Base-by-base conservation (phyloP, 305 asterid genomes). In the Plantago rigida region DNA sequence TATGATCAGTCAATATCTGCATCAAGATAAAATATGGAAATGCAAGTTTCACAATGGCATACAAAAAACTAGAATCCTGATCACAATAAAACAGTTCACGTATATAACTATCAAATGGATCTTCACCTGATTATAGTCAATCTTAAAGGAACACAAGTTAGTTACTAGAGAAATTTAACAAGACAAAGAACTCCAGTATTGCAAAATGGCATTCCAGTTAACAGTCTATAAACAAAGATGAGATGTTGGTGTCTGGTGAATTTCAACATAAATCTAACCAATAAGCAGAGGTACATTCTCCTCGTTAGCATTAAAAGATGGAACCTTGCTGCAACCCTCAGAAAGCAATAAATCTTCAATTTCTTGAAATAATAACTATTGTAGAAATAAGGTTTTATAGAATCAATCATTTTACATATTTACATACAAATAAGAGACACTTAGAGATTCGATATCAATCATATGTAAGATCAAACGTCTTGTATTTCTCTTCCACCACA, bases 1-100 rank as follows among this genome's bases (percentile, higher is more conserved):
- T 82, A 77, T 87, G 94, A 71, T 66, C 63, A 47, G 79, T 71
- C 80, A 91, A 74, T 71, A 86, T 81, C 98, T 86, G 87, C 86
- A 78, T 69, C 47, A 57, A 71, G 60, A 59, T 49, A 72, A 50
- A 62, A 56, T 61, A 49, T 65, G 68, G 62, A 34, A 49, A 53
- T 22, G 55, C 70, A 66, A 19, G 50, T 64, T 69, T 73, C 75
- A 64, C 68, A 73, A 73, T 51, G 15, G 42, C 19, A 53, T 28
- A 28, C 44, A 28, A 12, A 26, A 53, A 9, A 53, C 13, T 53
- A 12, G 17, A 52, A 52, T 24, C 14, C 17, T 28, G 44, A 29
- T 53, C 17, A 15, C 29, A 5, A 17, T 26, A 53, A 28, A 9
- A 51, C 12, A 29, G 44, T 28, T 34, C 3, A 53, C 59, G 4